phyloP scores from a whole-genome alignment of 345 rosid species.

The Salix udensis region DNA sequence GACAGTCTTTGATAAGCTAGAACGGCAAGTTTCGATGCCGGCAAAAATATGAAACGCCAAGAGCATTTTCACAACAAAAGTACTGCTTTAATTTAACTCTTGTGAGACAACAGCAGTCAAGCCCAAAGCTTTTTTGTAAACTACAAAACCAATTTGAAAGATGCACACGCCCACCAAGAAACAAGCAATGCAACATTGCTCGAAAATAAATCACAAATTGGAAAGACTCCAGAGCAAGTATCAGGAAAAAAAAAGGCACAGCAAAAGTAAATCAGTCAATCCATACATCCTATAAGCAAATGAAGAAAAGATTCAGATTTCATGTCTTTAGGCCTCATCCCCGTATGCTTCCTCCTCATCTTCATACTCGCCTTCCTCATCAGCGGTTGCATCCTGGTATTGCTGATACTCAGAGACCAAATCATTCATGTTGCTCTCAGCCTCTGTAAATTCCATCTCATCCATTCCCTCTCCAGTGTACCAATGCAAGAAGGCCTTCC shows the following conservation, averaged over 20 bases:
- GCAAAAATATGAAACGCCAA: background rate
- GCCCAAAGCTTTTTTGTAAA: background rate
- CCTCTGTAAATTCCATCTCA: conserved; percentile 83
- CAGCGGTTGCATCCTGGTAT: conserved; percentile 80
- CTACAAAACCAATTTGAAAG: background rate
- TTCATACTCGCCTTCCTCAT: conserved; percentile 58
- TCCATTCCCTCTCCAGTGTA: conserved; percentile 85
- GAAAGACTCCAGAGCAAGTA: background rate
- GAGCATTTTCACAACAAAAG: background rate
- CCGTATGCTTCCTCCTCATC: conserved; percentile 48
- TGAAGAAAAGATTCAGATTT: background rate
- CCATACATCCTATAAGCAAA: background rate
- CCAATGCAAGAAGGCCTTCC: conserved; percentile 90
- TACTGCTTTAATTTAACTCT: background rate
- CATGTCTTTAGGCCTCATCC: conserved; percentile 35
- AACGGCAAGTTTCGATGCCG: background rate
- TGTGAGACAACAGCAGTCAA: background rate
- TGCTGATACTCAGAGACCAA: conserved; percentile 78
- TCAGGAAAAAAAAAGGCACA: background rate
- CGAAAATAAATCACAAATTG: background rate
- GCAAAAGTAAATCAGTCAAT: background rate
- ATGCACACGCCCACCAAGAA: background rate
- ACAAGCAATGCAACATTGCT: conserved; percentile 4
- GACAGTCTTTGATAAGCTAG: background rate
- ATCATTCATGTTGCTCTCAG: conserved; percentile 80